phyloP scores from a whole-genome alignment of 2,329 filamentous ascomycete species.

The Bimuria novae-zelandiae region DNA sequence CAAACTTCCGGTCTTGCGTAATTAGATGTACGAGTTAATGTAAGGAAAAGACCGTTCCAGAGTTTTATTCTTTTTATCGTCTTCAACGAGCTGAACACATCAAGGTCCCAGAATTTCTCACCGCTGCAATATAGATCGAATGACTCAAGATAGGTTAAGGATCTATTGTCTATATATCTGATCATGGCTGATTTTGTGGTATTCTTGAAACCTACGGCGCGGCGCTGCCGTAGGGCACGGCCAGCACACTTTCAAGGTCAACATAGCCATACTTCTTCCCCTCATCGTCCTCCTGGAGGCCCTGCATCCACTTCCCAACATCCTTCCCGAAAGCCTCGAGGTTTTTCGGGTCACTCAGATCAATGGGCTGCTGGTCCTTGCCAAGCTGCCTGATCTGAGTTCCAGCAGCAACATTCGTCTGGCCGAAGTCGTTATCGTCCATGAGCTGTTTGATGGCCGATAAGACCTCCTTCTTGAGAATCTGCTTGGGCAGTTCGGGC shows the following conservation, averaged over 20 bases:
- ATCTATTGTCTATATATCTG: too few species aligned
- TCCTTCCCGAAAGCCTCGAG: constrained; percentile 55
- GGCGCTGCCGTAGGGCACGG: constrained; percentile 44
- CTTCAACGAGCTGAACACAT: too few species aligned
- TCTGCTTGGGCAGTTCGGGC: constrained; percentile 50
- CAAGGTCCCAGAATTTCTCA: too few species aligned
- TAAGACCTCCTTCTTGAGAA: constrained; percentile 49
- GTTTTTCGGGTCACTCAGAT: constrained; percentile 55
- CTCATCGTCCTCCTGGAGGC: constrained; percentile 46
- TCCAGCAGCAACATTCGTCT: constrained; percentile 53
- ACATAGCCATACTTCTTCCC: constrained; percentile 52
- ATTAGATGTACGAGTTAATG: too few species aligned
- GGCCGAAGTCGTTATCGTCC: constrained; percentile 59
- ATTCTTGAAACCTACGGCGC: too few species aligned
- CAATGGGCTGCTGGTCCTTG: constrained; percentile 59
- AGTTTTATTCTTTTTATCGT: too few species aligned
- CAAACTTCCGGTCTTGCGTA: too few species aligned
- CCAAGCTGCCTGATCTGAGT: constrained; percentile 59
- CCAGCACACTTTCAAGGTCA: constrained; percentile 47
- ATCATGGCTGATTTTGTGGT: too few species aligned
- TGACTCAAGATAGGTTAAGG: too few species aligned
- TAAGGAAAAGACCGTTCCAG: too few species aligned
- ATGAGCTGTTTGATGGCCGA: constrained; percentile 55
- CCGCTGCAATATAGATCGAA: too few species aligned
- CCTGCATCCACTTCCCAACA: constrained; percentile 51